Conservation (phyloP, 2,329 filamentous ascomycete species). For the Aspergillus amoenus region DNA sequence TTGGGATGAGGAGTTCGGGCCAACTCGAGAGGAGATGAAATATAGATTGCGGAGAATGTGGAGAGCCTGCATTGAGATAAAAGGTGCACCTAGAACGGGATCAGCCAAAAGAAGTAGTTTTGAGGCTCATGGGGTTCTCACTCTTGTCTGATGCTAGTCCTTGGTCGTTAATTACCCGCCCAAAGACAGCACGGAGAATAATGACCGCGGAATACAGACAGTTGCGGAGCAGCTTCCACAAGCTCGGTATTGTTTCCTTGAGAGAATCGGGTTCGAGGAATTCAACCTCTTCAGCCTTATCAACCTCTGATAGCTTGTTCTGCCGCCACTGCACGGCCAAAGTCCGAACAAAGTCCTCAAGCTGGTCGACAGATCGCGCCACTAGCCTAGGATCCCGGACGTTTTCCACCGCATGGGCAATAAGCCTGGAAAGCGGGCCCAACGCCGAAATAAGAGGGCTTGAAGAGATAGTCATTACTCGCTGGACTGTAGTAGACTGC, state of each 20-base stretch:
- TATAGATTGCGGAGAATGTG: slow-evolving; percentile 73
- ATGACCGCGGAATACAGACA: slow-evolving; percentile 74
- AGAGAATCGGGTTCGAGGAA: slow-evolving; percentile 66
- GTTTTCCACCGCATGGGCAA: slow-evolving; percentile 62
- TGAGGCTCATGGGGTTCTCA: slow-evolving; percentile 31
- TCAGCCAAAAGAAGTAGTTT: neutral
- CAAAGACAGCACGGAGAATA: slow-evolving; percentile 70
- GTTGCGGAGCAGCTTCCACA: slow-evolving; percentile 75
- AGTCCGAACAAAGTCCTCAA: slow-evolving; percentile 66
- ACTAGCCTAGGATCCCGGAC: slow-evolving; percentile 47
- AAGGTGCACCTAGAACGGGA: slow-evolving; percentile 54
- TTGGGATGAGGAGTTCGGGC: slow-evolving; percentile 73
- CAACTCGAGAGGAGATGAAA: slow-evolving; percentile 76
- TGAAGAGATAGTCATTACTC: slow-evolving; percentile 55
- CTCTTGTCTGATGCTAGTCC: slow-evolving; percentile 54
- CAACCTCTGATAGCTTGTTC: slow-evolving; percentile 71
- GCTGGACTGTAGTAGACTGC: slow-evolving; percentile 57
- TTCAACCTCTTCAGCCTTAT: slow-evolving; percentile 63
- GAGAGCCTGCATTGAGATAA: slow-evolving; percentile 69
- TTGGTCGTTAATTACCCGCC: slow-evolving; percentile 60
- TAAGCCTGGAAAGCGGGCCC: slow-evolving; percentile 62
- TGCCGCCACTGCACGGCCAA: slow-evolving; percentile 72
- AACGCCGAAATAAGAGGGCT: slow-evolving; percentile 61
- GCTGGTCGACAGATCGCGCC: slow-evolving; percentile 53
- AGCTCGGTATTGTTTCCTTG: slow-evolving; percentile 64